A percentile compares a stretch with the other conserved stretches of the same genome.
Conservation (phyloP, 2,329 filamentous ascomycete species). For the Metarhizium rileyi region DNA sequence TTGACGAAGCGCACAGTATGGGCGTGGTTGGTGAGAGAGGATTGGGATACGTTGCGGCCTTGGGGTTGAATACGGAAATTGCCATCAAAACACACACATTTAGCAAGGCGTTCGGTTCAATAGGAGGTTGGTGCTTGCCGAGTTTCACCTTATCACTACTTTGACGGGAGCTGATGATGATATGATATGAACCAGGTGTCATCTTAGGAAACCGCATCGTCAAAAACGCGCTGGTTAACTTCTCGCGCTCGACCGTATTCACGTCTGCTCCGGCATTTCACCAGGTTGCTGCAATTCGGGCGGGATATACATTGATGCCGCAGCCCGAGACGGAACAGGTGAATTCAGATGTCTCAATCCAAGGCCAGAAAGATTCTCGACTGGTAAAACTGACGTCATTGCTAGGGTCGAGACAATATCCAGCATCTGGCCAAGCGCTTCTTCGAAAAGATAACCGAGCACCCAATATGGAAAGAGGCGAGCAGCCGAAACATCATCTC, state of each 20-base stretch:
- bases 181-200: slow-evolving; percentile 4
- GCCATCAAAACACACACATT: slow-evolving; percentile 41
- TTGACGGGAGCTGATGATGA: no score
- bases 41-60: slow-evolving; percentile 35
- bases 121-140: slow-evolving; percentile 17
- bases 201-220: slow-evolving; percentile 13
- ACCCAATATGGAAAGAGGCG: slow-evolving; percentile 15
- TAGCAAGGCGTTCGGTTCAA: slow-evolving; percentile 39
- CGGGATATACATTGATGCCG: slow-evolving; percentile 12
- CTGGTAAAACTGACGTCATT: no score
- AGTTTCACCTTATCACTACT: background rate
- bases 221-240: slow-evolving; percentile 12
- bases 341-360: background rate
- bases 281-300: slow-evolving; percentile 11
- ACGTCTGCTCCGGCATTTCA: slow-evolving; percentile 13
- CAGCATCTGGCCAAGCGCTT: slow-evolving; percentile 19
- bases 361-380: no score
- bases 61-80: slow-evolving; percentile 39
- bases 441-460: slow-evolving; percentile 13
- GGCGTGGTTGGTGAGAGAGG: slow-evolving; percentile 40
- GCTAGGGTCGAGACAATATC: slow-evolving; percentile 11
- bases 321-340: slow-evolving; percentile 7
- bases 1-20: slow-evolving; percentile 39
- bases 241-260: slow-evolving; percentile 12
- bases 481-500: slow-evolving; percentile 16